Conservation (phyloP, 129 eudicot genomes). For the Chrysanthemum lavandulifolium region DNA sequence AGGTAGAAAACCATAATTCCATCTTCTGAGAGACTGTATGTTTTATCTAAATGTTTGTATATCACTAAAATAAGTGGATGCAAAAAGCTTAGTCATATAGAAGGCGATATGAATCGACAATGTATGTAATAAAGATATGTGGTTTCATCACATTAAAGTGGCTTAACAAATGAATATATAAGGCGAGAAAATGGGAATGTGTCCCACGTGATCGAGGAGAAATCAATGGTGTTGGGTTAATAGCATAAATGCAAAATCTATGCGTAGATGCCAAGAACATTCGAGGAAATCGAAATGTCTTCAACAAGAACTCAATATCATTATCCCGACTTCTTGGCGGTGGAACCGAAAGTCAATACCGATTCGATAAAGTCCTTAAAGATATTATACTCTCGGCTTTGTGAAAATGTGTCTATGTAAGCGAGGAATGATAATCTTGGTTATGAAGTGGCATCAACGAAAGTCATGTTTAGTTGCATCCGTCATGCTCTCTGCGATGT, state of each 20-base stretch:
- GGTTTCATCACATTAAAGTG: background rate
- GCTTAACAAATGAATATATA: background rate
- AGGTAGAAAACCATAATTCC: background rate
- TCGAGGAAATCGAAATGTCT: slow-evolving; percentile 77
- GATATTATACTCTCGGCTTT: slow-evolving; percentile 61
- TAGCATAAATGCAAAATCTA: slow-evolving; percentile 87
- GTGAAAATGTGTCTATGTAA: slow-evolving; percentile 75
- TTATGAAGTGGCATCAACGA: slow-evolving; percentile 73
- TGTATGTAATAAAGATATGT: background rate
- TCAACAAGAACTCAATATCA: slow-evolving; percentile 54
- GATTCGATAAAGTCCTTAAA: slow-evolving; percentile 49
- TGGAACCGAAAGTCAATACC: slow-evolving; percentile 55
- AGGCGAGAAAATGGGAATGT: slow-evolving; percentile 68
- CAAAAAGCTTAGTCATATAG: too few species aligned
- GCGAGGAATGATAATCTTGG: slow-evolving; percentile 88
- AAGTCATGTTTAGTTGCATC: slow-evolving; percentile 70
- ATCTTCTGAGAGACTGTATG: too few species aligned
- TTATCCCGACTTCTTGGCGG: slow-evolving; percentile 69
- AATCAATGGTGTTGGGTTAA: slow-evolving; percentile 95
- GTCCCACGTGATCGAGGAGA: slow-evolving; percentile 40
- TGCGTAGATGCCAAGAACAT: slow-evolving; percentile 81
- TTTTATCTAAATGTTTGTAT: too few species aligned
- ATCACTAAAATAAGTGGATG: too few species aligned
- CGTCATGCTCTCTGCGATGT: slow-evolving; percentile 74
- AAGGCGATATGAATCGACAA: too few species aligned